Evolutionary conservation across 2,329 filamentous ascomycete species (phyloP).

Genomic region (Lachnellula willkommii): DNA sequence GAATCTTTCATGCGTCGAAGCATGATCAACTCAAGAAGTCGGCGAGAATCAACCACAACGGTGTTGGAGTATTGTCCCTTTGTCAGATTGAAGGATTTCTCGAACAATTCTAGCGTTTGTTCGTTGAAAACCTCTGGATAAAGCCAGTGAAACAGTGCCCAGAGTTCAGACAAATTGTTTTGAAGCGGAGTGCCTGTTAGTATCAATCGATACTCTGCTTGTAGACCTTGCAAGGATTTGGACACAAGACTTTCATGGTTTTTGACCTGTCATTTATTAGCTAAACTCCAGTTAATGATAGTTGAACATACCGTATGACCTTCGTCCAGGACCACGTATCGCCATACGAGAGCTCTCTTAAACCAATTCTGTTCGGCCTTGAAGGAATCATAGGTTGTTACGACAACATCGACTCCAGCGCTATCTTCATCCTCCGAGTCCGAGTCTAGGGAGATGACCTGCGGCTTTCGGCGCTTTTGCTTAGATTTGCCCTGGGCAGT

Average conservation of each 20-base stretch:
- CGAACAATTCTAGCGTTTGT: constrained; percentile 46
- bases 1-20: constrained; percentile 53
- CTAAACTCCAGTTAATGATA: background rate
- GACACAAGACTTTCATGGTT: constrained; percentile 36
- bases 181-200: constrained; percentile 49
- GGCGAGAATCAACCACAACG: constrained; percentile 48
- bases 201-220: constrained; percentile 33
- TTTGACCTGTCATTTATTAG: constrained; percentile 26
- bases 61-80: constrained; percentile 47
- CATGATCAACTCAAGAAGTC: constrained; percentile 53
- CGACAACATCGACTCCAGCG: constrained; percentile 37
- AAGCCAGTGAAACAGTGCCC: constrained; percentile 53
- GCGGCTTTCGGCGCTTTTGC: constrained; percentile 18
- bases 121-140: constrained; percentile 52
- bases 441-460: constrained; percentile 21
- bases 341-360: constrained; percentile 45
- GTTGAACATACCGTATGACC: constrained; percentile 42
- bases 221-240: constrained; percentile 30
- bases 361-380: constrained; percentile 43
- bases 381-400: constrained; percentile 48
- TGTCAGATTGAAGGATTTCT: constrained; percentile 50
- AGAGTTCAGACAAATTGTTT: constrained; percentile 53
- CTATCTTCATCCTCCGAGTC: constrained; percentile 28
- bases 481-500: constrained; percentile 27
- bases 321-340: constrained; percentile 48